Evolutionary conservation across 176 grass and related monocot species (phyloP).

Genomic region (Cymbopogon citratus): DNA sequence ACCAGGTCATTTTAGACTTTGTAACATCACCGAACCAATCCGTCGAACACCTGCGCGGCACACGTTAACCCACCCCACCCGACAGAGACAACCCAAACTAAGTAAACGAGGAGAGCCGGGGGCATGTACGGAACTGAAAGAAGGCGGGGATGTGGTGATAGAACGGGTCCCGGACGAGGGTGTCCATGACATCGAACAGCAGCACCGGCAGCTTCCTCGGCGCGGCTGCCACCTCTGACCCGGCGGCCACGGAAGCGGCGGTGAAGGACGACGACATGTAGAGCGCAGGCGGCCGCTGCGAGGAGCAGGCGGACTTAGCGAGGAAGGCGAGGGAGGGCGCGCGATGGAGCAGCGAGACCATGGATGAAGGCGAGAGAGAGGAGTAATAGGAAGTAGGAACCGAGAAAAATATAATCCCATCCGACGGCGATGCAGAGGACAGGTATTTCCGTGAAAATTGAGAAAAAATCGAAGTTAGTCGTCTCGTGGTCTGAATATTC

Average conservation of each 20-base stretch:
- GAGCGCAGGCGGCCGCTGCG: background rate
- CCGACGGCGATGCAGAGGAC: too few species aligned
- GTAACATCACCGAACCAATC: background rate
- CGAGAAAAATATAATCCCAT: background rate
- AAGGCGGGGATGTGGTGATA: slow-evolving; percentile 82
- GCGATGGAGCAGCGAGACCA: slow-evolving; percentile 42
- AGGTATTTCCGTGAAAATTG: too few species aligned
- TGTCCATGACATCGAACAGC: slow-evolving; percentile 96
- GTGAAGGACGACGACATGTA: slow-evolving; percentile 12
- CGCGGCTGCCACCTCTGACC: too few species aligned
- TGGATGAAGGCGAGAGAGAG: slow-evolving; percentile 19
- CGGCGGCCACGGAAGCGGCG: background rate
- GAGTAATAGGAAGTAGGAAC: background rate
- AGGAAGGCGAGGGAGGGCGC: slow-evolving; percentile 26
- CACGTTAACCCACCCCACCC: background rate
- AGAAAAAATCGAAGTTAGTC: too few species aligned
- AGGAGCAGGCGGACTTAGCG: background rate
- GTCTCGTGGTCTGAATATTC: too few species aligned
- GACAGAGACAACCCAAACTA: background rate
- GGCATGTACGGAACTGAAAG: slow-evolving; percentile 55
- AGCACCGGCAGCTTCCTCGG: slow-evolving; percentile 61
- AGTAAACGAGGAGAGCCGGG: background rate
- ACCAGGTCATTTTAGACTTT: background rate
- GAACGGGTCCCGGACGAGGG: slow-evolving; percentile 86
- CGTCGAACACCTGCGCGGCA: slow-evolving; percentile 12